phyloP scores from a whole-genome alignment of 306 rosid genomes.

The Chamaecrista fasciculata region DNA sequence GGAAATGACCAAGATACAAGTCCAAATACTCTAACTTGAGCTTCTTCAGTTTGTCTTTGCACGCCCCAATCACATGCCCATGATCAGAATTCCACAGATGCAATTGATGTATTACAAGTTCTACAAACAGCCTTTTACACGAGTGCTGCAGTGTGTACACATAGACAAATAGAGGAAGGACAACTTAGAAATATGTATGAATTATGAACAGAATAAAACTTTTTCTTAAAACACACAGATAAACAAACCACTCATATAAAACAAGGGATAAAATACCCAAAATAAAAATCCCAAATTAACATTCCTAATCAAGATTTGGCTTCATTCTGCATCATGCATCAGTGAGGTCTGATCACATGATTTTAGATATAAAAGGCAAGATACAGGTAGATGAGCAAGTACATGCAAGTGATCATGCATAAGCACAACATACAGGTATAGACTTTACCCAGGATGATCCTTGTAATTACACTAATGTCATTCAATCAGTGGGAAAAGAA shows the following conservation, averaged over 20 bases:
- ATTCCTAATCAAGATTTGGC: neutral
- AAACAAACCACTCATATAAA: neutral
- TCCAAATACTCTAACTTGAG: conserved; percentile 79
- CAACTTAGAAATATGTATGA: neutral
- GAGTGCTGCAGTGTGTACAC: neutral
- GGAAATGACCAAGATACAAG: conserved; percentile 83
- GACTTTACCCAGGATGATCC: too few relatives aligned
- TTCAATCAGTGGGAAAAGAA: conserved; percentile 5
- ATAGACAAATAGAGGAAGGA: neutral
- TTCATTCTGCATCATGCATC: neutral
- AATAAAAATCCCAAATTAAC: neutral
- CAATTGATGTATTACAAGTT: neutral
- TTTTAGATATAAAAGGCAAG: neutral
- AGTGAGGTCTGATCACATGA: neutral
- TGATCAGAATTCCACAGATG: conserved; percentile 91
- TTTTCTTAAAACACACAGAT: neutral
- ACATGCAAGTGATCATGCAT: neutral
- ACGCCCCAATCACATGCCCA: conserved; percentile 83
- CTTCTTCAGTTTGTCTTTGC: conserved; percentile 84
- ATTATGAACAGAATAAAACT: neutral
- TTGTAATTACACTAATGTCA: neutral
- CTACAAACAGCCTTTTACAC: neutral
- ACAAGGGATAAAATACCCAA: neutral
- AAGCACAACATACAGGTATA: neutral
- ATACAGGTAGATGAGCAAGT: neutral